Evolutionary conservation across 2,329 filamentous ascomycete genomes (phyloP).

Genomic region (Alternaria postmessia): DNA sequence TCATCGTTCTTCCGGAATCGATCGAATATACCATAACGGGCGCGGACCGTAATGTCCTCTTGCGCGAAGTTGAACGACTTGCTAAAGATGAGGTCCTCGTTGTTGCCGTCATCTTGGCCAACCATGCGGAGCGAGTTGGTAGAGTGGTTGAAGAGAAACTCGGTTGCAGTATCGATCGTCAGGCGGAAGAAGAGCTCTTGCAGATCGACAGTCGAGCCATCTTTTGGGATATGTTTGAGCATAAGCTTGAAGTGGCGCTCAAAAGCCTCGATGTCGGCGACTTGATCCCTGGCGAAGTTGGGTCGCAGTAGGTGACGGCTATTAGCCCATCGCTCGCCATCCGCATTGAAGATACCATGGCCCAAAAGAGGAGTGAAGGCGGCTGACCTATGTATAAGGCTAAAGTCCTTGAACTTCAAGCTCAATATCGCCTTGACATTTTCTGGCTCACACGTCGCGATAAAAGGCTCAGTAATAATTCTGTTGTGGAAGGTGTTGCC

Average conservation of each 20-base stretch:
- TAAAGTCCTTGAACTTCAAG: constrained; percentile 58
- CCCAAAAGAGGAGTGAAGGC: constrained; percentile 55
- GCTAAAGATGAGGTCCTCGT: constrained; percentile 52
- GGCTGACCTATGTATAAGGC: constrained; percentile 46
- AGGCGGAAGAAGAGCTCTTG: constrained; percentile 58
- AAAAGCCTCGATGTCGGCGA: constrained; percentile 64
- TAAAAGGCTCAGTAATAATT: constrained; percentile 42
- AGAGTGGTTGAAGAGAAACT: constrained; percentile 59
- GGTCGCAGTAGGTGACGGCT: constrained; percentile 60
- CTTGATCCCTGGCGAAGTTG: constrained; percentile 62
- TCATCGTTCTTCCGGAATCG: constrained; percentile 46
- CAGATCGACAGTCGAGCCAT: constrained; percentile 49
- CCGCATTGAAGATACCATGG: constrained; percentile 57
- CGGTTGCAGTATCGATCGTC: constrained; percentile 60
- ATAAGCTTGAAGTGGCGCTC: constrained; percentile 67
- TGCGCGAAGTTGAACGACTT: constrained; percentile 56
- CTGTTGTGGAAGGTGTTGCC: constrained; percentile 54
- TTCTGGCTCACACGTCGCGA: constrained; percentile 57
- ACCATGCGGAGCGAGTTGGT: constrained; percentile 47
- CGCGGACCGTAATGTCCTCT: constrained; percentile 45
- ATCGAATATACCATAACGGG: constrained; percentile 48
- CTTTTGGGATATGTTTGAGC: constrained; percentile 68
- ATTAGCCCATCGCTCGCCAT: constrained; percentile 53
- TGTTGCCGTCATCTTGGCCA: constrained; percentile 35
- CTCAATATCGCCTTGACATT: constrained; percentile 59